These are phyloP conservation scores for Backusella psychrophila DNA, from an alignment of 192 early-diverging fungal genomes.

Conservation along the genomic window DNA sequence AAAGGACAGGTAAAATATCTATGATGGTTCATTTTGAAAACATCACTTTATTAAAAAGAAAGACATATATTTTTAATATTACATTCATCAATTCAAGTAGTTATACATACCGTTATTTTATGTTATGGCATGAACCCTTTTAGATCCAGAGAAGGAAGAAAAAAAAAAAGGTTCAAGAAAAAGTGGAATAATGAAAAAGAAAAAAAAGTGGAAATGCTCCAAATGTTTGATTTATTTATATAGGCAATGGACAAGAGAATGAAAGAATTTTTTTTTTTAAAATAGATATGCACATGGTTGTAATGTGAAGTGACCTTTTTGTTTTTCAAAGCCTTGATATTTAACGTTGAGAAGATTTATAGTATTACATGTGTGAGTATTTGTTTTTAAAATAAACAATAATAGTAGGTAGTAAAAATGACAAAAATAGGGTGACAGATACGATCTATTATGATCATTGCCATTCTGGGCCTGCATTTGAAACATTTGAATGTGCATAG, in stretches of 20 bases:
- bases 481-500: slow-evolving; percentile 6
- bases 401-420: neutral
- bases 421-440: neutral
- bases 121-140: neutral
- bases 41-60: neutral
- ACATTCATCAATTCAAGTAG: neutral
- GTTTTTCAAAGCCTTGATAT: neutral
- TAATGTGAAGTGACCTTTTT: too few relatives aligned
- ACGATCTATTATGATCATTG: neutral
- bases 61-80: neutral
- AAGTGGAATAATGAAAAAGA: neutral
- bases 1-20: neutral
- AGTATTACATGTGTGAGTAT: neutral
- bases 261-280: neutral
- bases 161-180: neutral
- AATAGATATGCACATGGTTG: too few relatives aligned
- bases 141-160: neutral
- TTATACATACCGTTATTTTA: neutral
- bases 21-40: neutral
- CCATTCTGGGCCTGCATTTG: neutral
- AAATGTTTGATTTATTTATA: neutral
- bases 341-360: neutral
- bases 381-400: neutral
- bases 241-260: neutral
- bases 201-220: neutral